Conservation (phyloP, 768 basidiomycete genomes). For the Cyathus striatus region DNA sequence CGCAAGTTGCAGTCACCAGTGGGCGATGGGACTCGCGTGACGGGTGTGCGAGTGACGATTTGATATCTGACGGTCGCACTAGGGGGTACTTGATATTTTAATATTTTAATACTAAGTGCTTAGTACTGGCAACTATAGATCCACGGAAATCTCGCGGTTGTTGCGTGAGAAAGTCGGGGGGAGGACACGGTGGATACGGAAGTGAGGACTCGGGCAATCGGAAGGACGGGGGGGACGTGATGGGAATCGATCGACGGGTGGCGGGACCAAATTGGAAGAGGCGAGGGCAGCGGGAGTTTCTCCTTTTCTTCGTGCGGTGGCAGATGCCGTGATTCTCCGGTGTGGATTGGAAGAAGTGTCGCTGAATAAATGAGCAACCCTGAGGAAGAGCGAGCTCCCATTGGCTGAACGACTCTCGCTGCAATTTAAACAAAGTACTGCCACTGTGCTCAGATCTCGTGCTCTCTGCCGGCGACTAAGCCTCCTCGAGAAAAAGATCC, state of each 20-base stretch:
- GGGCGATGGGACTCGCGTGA: too few relatives aligned
- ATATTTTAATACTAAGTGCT: too few relatives aligned
- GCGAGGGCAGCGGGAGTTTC: conserved; percentile 12
- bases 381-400: too few relatives aligned
- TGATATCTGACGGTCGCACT: too few relatives aligned
- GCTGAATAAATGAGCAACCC: background rate
- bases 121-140: too few relatives aligned
- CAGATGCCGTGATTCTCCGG: conserved; percentile 8
- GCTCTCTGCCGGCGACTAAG: conserved; percentile 31
- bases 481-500: conserved; percentile 27
- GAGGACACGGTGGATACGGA: conserved; percentile 1
- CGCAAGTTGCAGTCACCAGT: too few relatives aligned
- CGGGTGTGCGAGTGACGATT: too few relatives aligned
- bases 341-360: conserved; percentile 1
- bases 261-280: conserved; percentile 1
- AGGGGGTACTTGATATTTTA: too few relatives aligned
- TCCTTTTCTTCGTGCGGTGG: conserved; percentile 7
- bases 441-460: conserved; percentile 28
- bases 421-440: conserved; percentile 23
- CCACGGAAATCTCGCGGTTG: too few relatives aligned
- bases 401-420: conserved; percentile 3
- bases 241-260: conserved; percentile 4
- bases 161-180: background rate
- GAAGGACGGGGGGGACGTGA: conserved; percentile 3
- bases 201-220: conserved; percentile 6